Conservation (phyloP, 306 rosid genomes). For the Canavalia ensiformis region DNA sequence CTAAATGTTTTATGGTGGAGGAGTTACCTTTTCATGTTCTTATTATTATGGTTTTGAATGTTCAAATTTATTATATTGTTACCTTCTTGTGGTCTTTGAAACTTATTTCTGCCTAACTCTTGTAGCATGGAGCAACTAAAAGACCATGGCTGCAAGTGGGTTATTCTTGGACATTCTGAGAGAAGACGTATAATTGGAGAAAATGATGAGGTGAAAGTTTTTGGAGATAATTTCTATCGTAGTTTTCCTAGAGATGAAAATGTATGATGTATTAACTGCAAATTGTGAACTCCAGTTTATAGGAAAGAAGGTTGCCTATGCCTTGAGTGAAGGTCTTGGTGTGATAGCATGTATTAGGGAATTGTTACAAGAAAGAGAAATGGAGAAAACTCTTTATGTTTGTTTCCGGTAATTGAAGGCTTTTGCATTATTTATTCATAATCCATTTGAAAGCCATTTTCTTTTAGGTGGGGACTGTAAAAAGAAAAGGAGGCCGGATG, state of each 20-base stretch:
- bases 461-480: not conserved
- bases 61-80: no score
- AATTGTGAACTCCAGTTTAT: constrained; percentile 73
- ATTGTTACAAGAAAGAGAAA: constrained; percentile 88
- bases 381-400: constrained; percentile 93
- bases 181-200: constrained; percentile 96
- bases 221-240: constrained; percentile 13
- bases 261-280: constrained; percentile 46
- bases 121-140: constrained; percentile 92
- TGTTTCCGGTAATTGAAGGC: constrained; percentile 88
- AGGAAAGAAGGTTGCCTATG: constrained; percentile 98
- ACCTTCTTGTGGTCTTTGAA: no score
- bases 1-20: not conserved
- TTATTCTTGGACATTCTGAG: constrained; percentile 98
- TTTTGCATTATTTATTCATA: constrained; percentile 15
- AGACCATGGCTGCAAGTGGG: constrained; percentile 94
- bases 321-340: constrained; percentile 91
- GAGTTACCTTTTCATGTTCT: constrained; percentile 25
- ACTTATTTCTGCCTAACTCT: not conserved
- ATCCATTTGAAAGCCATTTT: no score
- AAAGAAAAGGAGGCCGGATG: no score
- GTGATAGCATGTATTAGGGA: constrained; percentile 98
- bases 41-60: constrained; percentile 1
- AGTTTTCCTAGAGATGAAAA: constrained; percentile 37
- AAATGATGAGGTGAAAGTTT: constrained; percentile 82